phyloP scores from a whole-genome alignment of 2,329 filamentous ascomycete species.

The Colletotrichum sp. region DNA sequence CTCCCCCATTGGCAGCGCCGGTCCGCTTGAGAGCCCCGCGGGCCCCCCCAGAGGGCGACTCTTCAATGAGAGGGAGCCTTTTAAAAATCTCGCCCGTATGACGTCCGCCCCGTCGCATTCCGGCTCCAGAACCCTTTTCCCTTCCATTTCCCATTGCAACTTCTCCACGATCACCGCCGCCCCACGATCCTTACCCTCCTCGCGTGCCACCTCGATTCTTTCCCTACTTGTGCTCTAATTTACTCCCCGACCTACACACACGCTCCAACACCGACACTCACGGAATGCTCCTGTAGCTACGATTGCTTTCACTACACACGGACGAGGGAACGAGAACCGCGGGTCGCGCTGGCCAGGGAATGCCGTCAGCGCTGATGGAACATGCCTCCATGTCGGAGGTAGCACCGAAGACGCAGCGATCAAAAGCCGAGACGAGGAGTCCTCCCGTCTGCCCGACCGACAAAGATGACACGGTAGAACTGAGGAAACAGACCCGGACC shows the following conservation, averaged over 20 bases:
- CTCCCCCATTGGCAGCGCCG: background rate
- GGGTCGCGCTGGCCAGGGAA: slow-evolving; percentile 39
- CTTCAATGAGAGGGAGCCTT: slow-evolving; percentile 20
- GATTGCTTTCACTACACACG: background rate
- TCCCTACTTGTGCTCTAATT: background rate
- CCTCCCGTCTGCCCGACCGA: slow-evolving; percentile 54
- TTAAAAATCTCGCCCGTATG: slow-evolving; percentile 20
- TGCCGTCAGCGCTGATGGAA: slow-evolving; percentile 60
- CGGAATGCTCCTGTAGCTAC: background rate
- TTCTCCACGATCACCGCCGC: slow-evolving; percentile 15
- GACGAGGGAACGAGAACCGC: background rate
- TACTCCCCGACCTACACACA: background rate
- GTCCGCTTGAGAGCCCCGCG: slow-evolving; percentile 1
- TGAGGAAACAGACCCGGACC: slow-evolving; percentile 63
- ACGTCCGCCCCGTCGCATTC: slow-evolving; percentile 18
- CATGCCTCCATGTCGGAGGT: slow-evolving; percentile 65
- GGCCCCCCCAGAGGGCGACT: background rate
- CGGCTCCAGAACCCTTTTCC: slow-evolving; percentile 15
- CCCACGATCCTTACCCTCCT: slow-evolving; percentile 10
- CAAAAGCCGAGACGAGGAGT: slow-evolving; percentile 31
- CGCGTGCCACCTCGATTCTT: background rate
- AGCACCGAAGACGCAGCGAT: slow-evolving; percentile 37
- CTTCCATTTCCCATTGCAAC: slow-evolving; percentile 3
- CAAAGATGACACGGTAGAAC: slow-evolving; percentile 52
- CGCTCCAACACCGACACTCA: background rate